Evolutionary conservation across 345 rosid species (phyloP).

Genomic region (Gossypium turneri): DNA sequence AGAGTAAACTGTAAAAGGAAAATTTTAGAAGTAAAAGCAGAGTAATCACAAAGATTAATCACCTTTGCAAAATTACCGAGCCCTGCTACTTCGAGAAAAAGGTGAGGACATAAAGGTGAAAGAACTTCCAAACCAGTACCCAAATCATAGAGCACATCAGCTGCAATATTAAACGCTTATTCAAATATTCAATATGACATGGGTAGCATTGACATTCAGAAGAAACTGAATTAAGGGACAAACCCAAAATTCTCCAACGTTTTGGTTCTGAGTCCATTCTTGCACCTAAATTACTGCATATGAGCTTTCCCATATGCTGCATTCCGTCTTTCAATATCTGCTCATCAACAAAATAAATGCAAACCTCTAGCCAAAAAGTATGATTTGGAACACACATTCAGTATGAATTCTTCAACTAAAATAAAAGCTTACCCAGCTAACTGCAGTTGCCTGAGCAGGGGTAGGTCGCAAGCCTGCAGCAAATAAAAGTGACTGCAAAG

Average conservation of each 20-base stretch:
- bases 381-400: not conserved
- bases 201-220: conserved; percentile 1
- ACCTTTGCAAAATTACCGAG: conserved; percentile 96
- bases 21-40: not conserved
- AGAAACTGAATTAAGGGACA: conserved; percentile 17
- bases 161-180: conserved; percentile 37
- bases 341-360: conserved; percentile 13
- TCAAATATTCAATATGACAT: conserved; percentile 12
- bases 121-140: conserved; percentile 91
- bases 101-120: conserved; percentile 81
- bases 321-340: conserved; percentile 94
- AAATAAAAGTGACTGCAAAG: conserved; percentile 88
- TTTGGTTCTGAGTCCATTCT: conserved; percentile 99
- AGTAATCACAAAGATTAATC: not conserved
- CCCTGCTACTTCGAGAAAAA: conserved; percentile 94
- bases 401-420: not conserved
- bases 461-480: conserved; percentile 98
- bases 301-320: conserved; percentile 91
- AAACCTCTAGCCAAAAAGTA: not conserved
- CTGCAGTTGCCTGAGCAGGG: conserved; percentile 92
- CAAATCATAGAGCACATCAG: conserved; percentile 88
- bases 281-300: conserved; percentile 92
- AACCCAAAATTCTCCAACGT: conserved; percentile 87
- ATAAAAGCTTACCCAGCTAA: conserved; percentile 75
- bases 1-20: not conserved